Evolutionary conservation across 768 basidiomycete species (phyloP), one percentile per base, ranked within the genome.

Genomic region (Coprinopsis strossmayeri): DNA sequence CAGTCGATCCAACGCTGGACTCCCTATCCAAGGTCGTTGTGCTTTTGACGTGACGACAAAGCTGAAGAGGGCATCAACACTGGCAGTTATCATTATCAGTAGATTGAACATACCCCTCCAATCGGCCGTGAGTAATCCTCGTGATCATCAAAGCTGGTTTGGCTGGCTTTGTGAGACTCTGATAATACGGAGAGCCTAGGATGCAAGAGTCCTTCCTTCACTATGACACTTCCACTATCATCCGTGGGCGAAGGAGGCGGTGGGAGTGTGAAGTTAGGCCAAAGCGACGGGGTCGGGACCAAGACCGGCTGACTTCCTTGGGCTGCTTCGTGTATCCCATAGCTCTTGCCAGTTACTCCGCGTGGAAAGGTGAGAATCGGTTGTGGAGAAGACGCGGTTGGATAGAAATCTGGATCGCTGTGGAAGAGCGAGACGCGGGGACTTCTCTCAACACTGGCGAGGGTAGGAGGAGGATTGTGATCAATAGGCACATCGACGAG

Each of bases 101-200:
- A 13, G 3, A 32, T 5, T 3, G 15, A 11, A 32, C 43, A 13
- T 38, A 38, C 35, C 28, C 27, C 43, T 9, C 43, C 18, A 5
- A 45, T 45, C 3, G 43, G 43, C 18, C 43, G 28, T 7, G 43
- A 45, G 21, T 45, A 45, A 20, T 45, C 43, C 18, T 45, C 26
- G 43, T 45, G 43, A 20, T 45, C 43, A 13, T 32, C 17, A 17
- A 45, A 45, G 27, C 43, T 45, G 12, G 43, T 23, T 13, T 11
- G 25, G 27, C 43, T 45, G 4, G 43, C 25, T 13, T 30, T 5
- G 21, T 11, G 17, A 12, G 40, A 21, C 11, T 17, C 18, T 23
- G 18, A 21, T 13, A 11, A 17, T 12, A 20, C 18, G 13, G 12
- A 17, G 4, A 45, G n/a, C 18, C 28, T 27, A 3, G 43, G 43